Base-by-base conservation (phyloP, 2,329 filamentous ascomycete genomes). In the Kalmusia sp. region DNA sequence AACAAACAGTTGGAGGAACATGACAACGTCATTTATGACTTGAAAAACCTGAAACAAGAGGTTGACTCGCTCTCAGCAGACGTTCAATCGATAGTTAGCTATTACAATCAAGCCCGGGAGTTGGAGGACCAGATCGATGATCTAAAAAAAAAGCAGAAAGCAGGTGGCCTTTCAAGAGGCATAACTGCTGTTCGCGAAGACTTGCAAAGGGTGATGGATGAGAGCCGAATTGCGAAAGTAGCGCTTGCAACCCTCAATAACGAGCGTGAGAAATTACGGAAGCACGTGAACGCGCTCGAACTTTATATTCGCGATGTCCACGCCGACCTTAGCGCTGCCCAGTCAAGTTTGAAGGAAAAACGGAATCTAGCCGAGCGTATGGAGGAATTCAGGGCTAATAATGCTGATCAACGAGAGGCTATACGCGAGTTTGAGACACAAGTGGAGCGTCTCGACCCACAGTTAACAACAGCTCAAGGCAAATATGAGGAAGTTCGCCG, bases 111-210 rank as follows among this genome's bases (percentile, higher is more conserved):
- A 38, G 89, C 93, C 54, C 80, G 80, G 40, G 87, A 87, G 31
- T 86, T 91, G 4, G 85, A 90, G 64, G 77, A 77, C 33, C 89
- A 96, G 70, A 88, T 97, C 44, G 81, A 88, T 51, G 86, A 90
- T 49, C 84, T 96, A 44, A 81, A 85, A 52, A 86, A 87, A 7
- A 92, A 92, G 62, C 90, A 97, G 68, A 86, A 89, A 65, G 84
- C 87, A 12, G 80, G 82, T 22, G 84, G 84, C 11, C 73, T 82
- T 8, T 83, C 85, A 12, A 86, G 91, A 57, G 90, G 90, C 25
- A 83, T 92, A 6, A 90, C 96, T 49, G 90, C 95, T 61, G 92
- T 98, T 48, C 90, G 95, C 63, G 87, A 90, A 48, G 85, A 92
- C 41, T 85, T 92, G 56, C 85, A 86, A 41, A 76, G 79, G 15